These are phyloP conservation scores for Austroboletus eburneus DNA, from an alignment of 768 basidiomycete species.

Conservation along the genomic window DNA sequence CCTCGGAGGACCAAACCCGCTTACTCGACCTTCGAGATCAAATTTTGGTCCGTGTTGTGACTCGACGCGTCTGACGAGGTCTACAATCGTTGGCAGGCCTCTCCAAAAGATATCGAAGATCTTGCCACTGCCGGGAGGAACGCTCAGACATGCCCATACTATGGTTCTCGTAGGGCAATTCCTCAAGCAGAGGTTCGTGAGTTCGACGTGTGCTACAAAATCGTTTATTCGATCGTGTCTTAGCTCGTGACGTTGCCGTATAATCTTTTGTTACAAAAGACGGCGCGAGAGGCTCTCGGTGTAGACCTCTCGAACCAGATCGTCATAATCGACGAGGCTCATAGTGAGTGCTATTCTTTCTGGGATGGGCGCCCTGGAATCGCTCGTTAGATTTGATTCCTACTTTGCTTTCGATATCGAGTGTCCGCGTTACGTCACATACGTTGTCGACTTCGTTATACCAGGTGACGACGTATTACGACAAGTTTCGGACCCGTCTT, in stretches of 20 bases:
- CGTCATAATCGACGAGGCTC: constrained; percentile 93
- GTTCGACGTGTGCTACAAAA: neutral
- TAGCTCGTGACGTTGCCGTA: constrained; percentile 93
- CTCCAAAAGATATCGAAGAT: constrained; percentile 93
- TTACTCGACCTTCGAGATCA: constrained; percentile 87
- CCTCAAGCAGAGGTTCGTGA: constrained; percentile 78
- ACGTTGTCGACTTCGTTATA: constrained; percentile 59
- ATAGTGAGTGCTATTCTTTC: constrained; percentile 58
- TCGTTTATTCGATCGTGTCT: neutral
- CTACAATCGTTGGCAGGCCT: constrained; percentile 42
- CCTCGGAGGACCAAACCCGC: constrained; percentile 56
- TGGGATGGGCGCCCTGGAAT: neutral
- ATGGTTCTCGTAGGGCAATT: constrained; percentile 83
- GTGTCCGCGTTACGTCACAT: constrained; percentile 53
- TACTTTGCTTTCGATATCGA: constrained; percentile 83
- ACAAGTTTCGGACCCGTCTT: constrained; percentile 74
- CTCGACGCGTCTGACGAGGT: neutral
- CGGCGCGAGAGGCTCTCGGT: constrained; percentile 80
- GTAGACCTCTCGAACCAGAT: constrained; percentile 83
- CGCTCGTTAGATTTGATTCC: constrained; percentile 71
- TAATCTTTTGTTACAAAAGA: constrained; percentile 80
- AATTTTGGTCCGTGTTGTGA: constrained; percentile 52
- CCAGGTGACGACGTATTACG: constrained; percentile 75
- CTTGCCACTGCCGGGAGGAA: constrained; percentile 69
- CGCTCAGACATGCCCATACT: constrained; percentile 83